A percentile compares a stretch with the other conserved stretches of the same genome.
Conservation (phyloP, 257 asterid species). For the Solanum sejunctum region DNA sequence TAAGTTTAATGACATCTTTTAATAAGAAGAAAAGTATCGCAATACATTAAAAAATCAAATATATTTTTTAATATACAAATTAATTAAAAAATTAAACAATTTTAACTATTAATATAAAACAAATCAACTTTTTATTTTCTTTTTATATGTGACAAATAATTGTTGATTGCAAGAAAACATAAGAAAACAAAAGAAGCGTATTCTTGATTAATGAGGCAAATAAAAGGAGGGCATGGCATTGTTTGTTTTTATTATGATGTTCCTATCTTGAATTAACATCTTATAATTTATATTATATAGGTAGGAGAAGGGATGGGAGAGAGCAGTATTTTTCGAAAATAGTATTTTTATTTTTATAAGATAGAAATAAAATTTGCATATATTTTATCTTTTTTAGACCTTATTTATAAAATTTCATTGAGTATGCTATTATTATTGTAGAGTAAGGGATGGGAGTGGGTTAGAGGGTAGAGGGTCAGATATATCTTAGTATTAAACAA, state of each 20-base stretch:
- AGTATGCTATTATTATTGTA: too few species aligned
- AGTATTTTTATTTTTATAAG: too few species aligned
- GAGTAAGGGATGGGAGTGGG: too few species aligned
- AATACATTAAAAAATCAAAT: background rate
- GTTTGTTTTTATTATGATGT: slow-evolving; percentile 12
- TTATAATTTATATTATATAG: too few species aligned
- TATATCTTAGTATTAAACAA: too few species aligned
- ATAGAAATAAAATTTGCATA: too few species aligned
- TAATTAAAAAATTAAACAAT: background rate
- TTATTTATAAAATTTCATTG: too few species aligned
- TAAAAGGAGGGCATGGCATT: slow-evolving; percentile 14
- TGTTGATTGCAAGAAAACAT: background rate
- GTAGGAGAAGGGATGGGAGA: too few species aligned
- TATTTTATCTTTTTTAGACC: too few species aligned
- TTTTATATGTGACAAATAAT: background rate
- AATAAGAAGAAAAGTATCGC: background rate
- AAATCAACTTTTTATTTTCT: background rate
- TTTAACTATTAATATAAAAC: background rate
- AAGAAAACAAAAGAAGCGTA: background rate
- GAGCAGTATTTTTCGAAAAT: too few species aligned
- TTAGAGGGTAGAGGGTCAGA: too few species aligned
- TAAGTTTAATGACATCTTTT: background rate
- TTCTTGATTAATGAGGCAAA: slow-evolving; percentile 16
- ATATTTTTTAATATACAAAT: too few species aligned
- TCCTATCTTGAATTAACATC: background rate